Evolutionary conservation across 345 rosid species (phyloP).

Genomic region (Camelina sativa): DNA sequence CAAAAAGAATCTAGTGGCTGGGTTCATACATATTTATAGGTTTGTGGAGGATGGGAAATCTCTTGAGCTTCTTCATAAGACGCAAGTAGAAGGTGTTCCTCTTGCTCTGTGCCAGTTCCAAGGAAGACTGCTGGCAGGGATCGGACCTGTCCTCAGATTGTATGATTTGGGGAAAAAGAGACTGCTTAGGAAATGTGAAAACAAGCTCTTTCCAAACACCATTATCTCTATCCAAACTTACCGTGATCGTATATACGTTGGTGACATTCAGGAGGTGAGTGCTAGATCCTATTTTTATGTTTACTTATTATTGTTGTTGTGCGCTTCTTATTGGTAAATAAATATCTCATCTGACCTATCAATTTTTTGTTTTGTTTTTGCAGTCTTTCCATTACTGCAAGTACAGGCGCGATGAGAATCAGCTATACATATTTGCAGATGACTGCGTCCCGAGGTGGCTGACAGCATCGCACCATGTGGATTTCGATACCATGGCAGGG

Average conservation of each 20-base stretch:
- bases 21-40: constrained; percentile 87
- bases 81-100: constrained; percentile 95
- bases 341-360: background rate
- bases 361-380: constrained; percentile 20
- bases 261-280: constrained; percentile 95
- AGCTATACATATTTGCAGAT: constrained; percentile 92
- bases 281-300: background rate
- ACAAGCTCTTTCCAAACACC: constrained; percentile 90
- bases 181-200: constrained; percentile 93
- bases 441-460: constrained; percentile 97
- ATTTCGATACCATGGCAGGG: constrained; percentile 97
- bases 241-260: constrained; percentile 83
- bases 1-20: constrained; percentile 66
- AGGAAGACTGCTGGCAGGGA: constrained; percentile 92
- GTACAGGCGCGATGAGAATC: constrained; percentile 97
- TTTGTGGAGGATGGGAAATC: constrained; percentile 86
- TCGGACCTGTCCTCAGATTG: constrained; percentile 85
- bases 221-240: constrained; percentile 79
- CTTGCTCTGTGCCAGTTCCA: constrained; percentile 92
- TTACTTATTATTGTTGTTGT: background rate
- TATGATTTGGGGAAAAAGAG: constrained; percentile 94
- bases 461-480: constrained; percentile 86
- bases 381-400: constrained; percentile 99
- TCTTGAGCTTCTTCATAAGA: constrained; percentile 92
- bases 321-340: background rate